Base-by-base conservation (phyloP, 208 protist genomes). In the Trypanosoma theileri region DNA sequence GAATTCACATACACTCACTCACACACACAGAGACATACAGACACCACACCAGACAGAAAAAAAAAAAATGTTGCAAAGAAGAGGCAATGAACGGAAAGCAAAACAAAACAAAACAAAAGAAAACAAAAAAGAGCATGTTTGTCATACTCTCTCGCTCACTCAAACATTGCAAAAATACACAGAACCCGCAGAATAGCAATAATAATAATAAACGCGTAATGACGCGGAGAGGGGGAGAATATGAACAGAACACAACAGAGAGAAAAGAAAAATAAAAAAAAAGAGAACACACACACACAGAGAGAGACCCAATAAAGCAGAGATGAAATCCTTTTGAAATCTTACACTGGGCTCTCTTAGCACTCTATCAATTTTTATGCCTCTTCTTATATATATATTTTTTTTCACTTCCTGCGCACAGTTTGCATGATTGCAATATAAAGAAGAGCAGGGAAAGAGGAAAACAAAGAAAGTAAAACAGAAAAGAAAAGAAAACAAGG, bases 31-130 rank as follows among this genome's bases (percentile, higher is more conserved):
- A 13, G 21, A 57, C 1, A 57, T 21, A 13, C 58, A 78, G 70
- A 41, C 46, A 46, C 41, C 53, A 3, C 11, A 53, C 46, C 16
- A 42, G 26, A 19, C 14, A 44, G 42, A 60, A 63, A 22, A 67
- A 21, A 21, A 52, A 75, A 72, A 75, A 73, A 14, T 35, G 44
- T 28, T 44, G 48, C 45, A 44, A 48, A 51, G 21, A 17, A 50
- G 31, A 55, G 26, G 26, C 19, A 24, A 56, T 56, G 44, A 19
- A 13, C 53, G 42, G 69, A 66, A 69, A 41, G 67, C 41, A 59
- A 26, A 48, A 57, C 50, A 53, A 21, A 35, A 66, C 4, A 41
- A 57, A 59, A 54, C 0, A 66, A 41, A 44, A 59, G 63, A 31
- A 17, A 59, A 44, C 1, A 31, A 35, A 35, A 35, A 35, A 35